Conservation (phyloP, 176 grass and related monocot species). For the Thinopyrum elongatum region DNA sequence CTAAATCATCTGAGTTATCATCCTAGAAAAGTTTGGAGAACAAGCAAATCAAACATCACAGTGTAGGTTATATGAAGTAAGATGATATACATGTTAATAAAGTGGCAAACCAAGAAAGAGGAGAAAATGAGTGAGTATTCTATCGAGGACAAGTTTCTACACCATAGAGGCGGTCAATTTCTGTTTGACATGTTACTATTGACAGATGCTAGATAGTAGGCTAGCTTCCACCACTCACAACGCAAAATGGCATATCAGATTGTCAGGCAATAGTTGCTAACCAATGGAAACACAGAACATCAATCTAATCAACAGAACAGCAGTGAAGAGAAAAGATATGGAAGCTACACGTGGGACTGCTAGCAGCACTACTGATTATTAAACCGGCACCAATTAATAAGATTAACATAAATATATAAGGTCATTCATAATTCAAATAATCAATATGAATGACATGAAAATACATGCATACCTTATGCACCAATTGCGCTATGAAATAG, state of each 20-base stretch:
- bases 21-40: not conserved
- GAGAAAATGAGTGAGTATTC: not conserved
- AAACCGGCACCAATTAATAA: not conserved
- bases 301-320: not conserved
- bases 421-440: conserved; percentile 24
- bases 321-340: conserved; percentile 16
- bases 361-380: conserved; percentile 9
- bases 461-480: conserved; percentile 23
- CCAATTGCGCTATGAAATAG: not conserved
- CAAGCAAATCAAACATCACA: not conserved
- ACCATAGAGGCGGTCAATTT: not conserved
- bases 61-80: not conserved
- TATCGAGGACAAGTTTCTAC: not conserved
- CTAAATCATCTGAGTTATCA: not conserved
- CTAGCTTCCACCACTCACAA: not conserved
- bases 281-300: not conserved
- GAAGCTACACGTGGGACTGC: not conserved
- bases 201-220: not conserved
- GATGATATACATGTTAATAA: not conserved
- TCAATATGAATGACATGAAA: conserved; percentile 11
- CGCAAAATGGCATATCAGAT: not conserved
- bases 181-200: not conserved
- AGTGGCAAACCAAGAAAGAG: not conserved
- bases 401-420: not conserved
- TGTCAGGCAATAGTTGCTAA: not conserved